These are phyloP conservation scores for Phytomonas sp. DNA, from an alignment of 208 protist genomes.

Conservation along the genomic window DNA sequence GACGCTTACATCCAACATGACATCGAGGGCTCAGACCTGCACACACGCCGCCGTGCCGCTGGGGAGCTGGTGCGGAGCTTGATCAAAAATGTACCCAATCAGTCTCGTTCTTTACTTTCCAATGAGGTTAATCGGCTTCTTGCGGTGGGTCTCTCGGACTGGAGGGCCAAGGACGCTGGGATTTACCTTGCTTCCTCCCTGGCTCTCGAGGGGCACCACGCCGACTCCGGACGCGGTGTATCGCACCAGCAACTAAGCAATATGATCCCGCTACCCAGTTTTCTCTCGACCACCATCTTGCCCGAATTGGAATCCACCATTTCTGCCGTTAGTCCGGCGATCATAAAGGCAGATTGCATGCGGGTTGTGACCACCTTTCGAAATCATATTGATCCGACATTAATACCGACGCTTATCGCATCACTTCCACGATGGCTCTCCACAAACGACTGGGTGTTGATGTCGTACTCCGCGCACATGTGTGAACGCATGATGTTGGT, in stretches of 20 bases:
- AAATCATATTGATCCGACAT: constrained; percentile 49
- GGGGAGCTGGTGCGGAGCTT: constrained; percentile 89
- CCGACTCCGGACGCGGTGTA: constrained; percentile 45
- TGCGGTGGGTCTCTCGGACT: constrained; percentile 50
- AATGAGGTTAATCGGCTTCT: constrained; percentile 46
- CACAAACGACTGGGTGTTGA: constrained; percentile 69
- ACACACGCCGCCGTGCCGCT: constrained; percentile 88
- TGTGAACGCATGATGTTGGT: constrained; percentile 88
- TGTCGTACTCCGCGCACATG: constrained; percentile 90
- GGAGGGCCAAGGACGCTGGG: constrained; percentile 92
- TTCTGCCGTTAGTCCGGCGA: constrained; percentile 39
- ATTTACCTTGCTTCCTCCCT: constrained; percentile 94
- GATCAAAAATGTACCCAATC: constrained; percentile 58
- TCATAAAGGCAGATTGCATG: constrained; percentile 94
- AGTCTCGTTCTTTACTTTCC: constrained; percentile 54
- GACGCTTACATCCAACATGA: constrained; percentile 96
- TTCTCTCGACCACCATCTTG: constrained; percentile 82
- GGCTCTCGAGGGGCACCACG: constrained; percentile 63
- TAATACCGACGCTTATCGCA: constrained; percentile 45
- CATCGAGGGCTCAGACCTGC: constrained; percentile 93
- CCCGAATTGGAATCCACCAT: constrained; percentile 68
- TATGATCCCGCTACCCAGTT: constrained; percentile 82
- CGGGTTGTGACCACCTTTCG: constrained; percentile 94
- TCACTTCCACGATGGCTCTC: constrained; percentile 63
- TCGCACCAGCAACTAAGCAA: constrained; percentile 40